A percentile compares a stretch with the other conserved stretches of the same genome.
Evolutionary conservation across 495 filamentous ascomycete genomes (phyloP).

Genomic region (Tetracladium marchalianum): DNA sequence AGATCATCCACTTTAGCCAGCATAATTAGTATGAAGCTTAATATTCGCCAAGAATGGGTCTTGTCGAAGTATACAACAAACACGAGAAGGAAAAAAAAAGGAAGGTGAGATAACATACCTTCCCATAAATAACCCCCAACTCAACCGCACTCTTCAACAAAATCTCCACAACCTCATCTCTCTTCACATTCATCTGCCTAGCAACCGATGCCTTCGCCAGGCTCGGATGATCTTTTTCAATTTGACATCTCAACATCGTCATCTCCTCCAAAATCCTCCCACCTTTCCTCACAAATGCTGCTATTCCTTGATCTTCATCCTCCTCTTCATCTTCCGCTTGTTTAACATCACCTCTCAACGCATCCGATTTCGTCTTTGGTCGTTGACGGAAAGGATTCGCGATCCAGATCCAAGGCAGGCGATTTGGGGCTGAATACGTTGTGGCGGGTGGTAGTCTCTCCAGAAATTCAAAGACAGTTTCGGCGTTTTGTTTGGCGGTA

Average conservation of each 20-base stretch:
- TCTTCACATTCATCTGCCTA: slow-evolving; percentile 8
- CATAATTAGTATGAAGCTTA: slow-evolving; percentile 1
- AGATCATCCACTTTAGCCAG: slow-evolving; percentile 70
- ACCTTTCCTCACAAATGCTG: slow-evolving; percentile 16
- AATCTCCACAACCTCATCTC: slow-evolving; percentile 21
- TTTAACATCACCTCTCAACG: not conserved
- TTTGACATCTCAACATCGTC: slow-evolving; percentile 23
- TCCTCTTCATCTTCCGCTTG: too few species aligned
- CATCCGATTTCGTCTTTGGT: not conserved
- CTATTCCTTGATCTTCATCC: too few species aligned
- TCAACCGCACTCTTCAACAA: slow-evolving; percentile 47
- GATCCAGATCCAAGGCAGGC: slow-evolving; percentile 58
- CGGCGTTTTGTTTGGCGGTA: slow-evolving; percentile 41
- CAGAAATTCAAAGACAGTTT: slow-evolving; percentile 54
- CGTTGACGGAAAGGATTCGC: slow-evolving; percentile 38
- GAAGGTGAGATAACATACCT: slow-evolving; percentile 25
- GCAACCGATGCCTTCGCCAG: slow-evolving; percentile 6
- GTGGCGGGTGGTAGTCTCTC: slow-evolving; percentile 54
- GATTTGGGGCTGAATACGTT: slow-evolving; percentile 24
- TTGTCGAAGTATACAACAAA: too few species aligned
- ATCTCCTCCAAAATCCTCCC: slow-evolving; percentile 31
- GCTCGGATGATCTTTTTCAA: slow-evolving; percentile 26
- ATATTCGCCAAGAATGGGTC: not conserved
- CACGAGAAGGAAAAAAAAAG: too few species aligned
- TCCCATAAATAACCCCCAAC: slow-evolving; percentile 49